Conservation (phyloP, 805 yeast genomes). For the Saccharomyces mikatae region DNA sequence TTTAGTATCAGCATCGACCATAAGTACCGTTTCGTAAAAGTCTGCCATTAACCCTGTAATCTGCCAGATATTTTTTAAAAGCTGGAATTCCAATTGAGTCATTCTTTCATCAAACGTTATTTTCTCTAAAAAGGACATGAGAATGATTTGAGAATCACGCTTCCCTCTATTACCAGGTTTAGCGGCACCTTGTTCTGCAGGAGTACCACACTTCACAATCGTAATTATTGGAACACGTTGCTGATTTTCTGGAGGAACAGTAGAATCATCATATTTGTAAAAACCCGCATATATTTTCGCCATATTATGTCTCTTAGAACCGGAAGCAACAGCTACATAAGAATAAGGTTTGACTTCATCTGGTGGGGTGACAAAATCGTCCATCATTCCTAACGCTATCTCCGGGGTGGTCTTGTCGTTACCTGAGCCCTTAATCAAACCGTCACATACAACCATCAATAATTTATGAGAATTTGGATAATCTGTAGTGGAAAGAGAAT, state of each 20-base stretch:
- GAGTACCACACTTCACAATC: constrained; percentile 84
- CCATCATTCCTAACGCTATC: constrained; percentile 79
- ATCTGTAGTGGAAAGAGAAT: constrained; percentile 89
- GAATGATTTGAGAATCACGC: constrained; percentile 85
- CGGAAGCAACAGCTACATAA: constrained; percentile 92
- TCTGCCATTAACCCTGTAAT: constrained; percentile 81
- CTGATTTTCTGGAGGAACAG: constrained; percentile 74
- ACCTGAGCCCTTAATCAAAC: constrained; percentile 89
- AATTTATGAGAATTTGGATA: constrained; percentile 93
- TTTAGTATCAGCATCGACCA: constrained; percentile 94
- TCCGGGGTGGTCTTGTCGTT: constrained; percentile 86
- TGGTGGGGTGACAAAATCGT: constrained; percentile 58
- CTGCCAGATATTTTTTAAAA: constrained; percentile 67
- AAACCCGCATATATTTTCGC: constrained; percentile 94
- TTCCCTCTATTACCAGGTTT: constrained; percentile 95
- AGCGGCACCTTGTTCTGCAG: constrained; percentile 58
- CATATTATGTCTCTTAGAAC: constrained; percentile 92
- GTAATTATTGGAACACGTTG: constrained; percentile 74
- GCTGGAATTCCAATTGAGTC: constrained; percentile 81
- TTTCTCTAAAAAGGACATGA: constrained; percentile 84
- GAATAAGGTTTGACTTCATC: constrained; percentile 77
- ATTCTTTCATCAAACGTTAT: constrained; percentile 88
- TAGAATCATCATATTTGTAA: constrained; percentile 71
- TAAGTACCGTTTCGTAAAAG: constrained; percentile 69
- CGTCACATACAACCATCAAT: constrained; percentile 83